These are phyloP conservation scores for Claviceps quebecensis DNA, from an alignment of 2,329 filamentous ascomycete species.

Conservation along the genomic window DNA sequence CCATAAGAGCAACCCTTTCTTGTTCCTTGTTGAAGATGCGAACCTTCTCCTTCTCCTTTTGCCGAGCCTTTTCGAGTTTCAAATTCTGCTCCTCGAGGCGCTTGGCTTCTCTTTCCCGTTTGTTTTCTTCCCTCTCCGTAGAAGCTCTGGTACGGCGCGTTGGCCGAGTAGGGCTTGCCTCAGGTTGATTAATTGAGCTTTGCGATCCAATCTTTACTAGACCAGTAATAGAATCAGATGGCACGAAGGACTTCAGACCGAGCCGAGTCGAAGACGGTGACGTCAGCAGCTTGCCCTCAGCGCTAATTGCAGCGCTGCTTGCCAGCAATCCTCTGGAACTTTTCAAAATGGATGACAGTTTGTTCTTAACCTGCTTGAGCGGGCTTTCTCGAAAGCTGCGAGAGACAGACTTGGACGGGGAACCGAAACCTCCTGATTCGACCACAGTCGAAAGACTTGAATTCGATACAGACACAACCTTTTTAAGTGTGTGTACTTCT, in stretches of 20 bases:
- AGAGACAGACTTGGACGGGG: conserved; percentile 42
- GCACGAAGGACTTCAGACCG: conserved; percentile 28
- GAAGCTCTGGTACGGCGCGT: conserved; percentile 42
- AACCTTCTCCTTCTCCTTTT: conserved; percentile 58
- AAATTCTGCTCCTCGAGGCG: conserved; percentile 44
- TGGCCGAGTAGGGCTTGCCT: conserved; percentile 28
- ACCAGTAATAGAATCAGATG: conserved; percentile 32
- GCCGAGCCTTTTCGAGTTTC: conserved; percentile 52
- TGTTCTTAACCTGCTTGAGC: conserved; percentile 83
- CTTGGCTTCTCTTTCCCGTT: conserved; percentile 50
- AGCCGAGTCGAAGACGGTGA: conserved; percentile 38
- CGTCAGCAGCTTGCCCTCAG: conserved; percentile 44
- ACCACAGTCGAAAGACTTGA: conserved; percentile 35
- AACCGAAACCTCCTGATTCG: conserved; percentile 27
- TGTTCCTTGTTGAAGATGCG: conserved; percentile 43
- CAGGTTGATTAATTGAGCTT: conserved; percentile 7
- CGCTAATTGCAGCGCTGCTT: conserved; percentile 53
- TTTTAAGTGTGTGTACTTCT: conserved; percentile 31
- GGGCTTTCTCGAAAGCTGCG: conserved; percentile 56
- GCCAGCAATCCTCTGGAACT: conserved; percentile 76
- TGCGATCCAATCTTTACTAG: conserved; percentile 11
- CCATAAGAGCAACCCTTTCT: conserved; percentile 37
- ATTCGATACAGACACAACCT: conserved; percentile 47
- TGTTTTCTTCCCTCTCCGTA: conserved; percentile 48
- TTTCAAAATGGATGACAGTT: conserved; percentile 80